phyloP scores from a whole-genome alignment of 116 monocot genomes.

The Trichopus zeylanicus region DNA sequence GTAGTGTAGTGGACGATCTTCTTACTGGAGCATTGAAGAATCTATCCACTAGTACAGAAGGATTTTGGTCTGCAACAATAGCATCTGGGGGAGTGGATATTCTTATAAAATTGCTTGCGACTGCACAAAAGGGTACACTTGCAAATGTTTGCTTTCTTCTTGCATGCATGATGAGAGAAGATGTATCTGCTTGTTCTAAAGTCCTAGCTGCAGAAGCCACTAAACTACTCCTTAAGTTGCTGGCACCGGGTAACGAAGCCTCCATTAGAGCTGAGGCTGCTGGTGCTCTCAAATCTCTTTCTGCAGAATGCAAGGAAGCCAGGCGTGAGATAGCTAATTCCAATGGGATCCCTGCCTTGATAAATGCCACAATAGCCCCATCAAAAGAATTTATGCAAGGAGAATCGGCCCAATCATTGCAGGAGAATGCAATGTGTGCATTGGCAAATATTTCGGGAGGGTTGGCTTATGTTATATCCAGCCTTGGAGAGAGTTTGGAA shows the following conservation, averaged over 20 bases:
- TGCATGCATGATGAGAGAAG: slow-evolving; percentile 78
- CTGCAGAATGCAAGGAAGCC: slow-evolving; percentile 93
- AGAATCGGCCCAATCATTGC: slow-evolving; percentile 90
- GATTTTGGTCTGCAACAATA: slow-evolving; percentile 75
- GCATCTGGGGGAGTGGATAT: slow-evolving; percentile 71
- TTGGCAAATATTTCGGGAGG: slow-evolving; percentile 98
- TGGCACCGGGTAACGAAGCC: slow-evolving; percentile 83
- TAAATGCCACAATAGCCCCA: slow-evolving; percentile 98
- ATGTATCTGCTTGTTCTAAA: slow-evolving; percentile 65
- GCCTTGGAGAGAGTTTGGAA: slow-evolving; percentile 93
- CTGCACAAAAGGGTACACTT: slow-evolving; percentile 49
- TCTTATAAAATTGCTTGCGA: slow-evolving; percentile 73
- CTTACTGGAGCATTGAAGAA: slow-evolving; percentile 84
- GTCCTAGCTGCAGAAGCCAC: slow-evolving; percentile 55
- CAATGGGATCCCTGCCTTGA: slow-evolving; percentile 86
- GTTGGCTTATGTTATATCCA: slow-evolving; percentile 87
- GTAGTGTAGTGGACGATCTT: slow-evolving; percentile 55
- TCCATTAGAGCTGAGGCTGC: slow-evolving; percentile 95
- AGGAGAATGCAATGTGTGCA: slow-evolving; percentile 98
- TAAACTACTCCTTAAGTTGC: slow-evolving; percentile 83
- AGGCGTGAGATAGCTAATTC: slow-evolving; percentile 82
- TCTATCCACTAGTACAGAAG: slow-evolving; percentile 63
- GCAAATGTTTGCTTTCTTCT: slow-evolving; percentile 94
- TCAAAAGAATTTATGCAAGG: slow-evolving; percentile 99
- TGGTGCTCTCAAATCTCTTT: slow-evolving; percentile 84